Base-by-base conservation (phyloP, 345 rosid species). In the Psidium friedrichsthalianum region DNA sequence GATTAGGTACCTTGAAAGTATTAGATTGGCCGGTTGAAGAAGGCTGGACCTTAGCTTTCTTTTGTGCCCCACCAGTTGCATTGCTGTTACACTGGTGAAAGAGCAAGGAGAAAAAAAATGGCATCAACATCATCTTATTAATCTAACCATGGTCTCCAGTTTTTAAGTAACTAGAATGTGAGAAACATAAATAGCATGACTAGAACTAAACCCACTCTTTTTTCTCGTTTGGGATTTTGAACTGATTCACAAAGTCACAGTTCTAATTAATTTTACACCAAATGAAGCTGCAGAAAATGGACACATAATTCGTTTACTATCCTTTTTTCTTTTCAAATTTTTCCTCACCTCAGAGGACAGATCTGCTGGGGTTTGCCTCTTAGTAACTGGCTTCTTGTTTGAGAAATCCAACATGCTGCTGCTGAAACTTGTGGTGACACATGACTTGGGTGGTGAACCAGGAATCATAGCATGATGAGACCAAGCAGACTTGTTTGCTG, bases 1-100 rank as follows among this genome's bases (percentile, higher is more conserved):
- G 56, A n/a, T 82, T 82, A 36, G 56, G 80, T 90, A 94, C 98
- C 96, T 95, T 96, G 88, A 96, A 93, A 85, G 96, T 93, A 83
- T 51, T 74, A 64, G 98, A 88, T 84, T 94, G 96, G 87, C 80
- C 5, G 80, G 93, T 88, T 87, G 98, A 90, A 89, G 94, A 90
- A 87, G 98, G 91, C 88, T 95, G 99, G 88, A 94, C 93, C 92
- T 93, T 98, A 51, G 98, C 96, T 91, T 95, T 98, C 96, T 98
- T 98, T 74, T 88, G 87, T 89, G 94, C 89, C 90, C 95, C 99
- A 87, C 96, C 98, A 87, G 44, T 74, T 82, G 89, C 93, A 86
- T 86, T 87, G 94, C 99, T 93, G 90, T 94, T 93, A 90, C 96
- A 91, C 99, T 98, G 53, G 87, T 87, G 24, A 83, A 51, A 83